phyloP scores from a whole-genome alignment of 805 yeast species.

The Suhomyces sp. region DNA sequence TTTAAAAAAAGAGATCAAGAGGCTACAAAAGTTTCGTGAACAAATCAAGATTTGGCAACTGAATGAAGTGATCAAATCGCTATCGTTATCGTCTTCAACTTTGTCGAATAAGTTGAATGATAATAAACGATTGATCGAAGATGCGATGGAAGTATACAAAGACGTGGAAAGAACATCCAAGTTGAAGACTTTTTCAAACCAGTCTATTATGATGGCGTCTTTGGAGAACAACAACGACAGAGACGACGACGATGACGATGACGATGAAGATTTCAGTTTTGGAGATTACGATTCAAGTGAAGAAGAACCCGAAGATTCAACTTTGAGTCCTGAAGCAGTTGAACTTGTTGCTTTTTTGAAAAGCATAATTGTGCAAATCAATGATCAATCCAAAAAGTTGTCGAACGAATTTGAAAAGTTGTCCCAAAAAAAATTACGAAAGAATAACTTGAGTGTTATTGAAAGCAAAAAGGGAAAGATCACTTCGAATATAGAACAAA shows the following conservation, averaged over 20 bases:
- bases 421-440: slow-evolving; percentile 36
- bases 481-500: slow-evolving; percentile 26
- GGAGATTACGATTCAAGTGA: slow-evolving; percentile 11
- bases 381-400: slow-evolving; percentile 33
- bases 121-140: slow-evolving; percentile 40
- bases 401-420: slow-evolving; percentile 42
- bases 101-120: slow-evolving; percentile 28
- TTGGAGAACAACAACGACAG: slow-evolving; percentile 26
- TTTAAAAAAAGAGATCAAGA: slow-evolving; percentile 44
- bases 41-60: slow-evolving; percentile 46
- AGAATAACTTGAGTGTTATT: slow-evolving; percentile 32
- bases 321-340: slow-evolving; percentile 30
- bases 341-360: slow-evolving; percentile 34
- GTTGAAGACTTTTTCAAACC: slow-evolving; percentile 44
- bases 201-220: slow-evolving; percentile 44
- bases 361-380: slow-evolving; percentile 29
- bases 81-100: slow-evolving; percentile 10
- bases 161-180: slow-evolving; percentile 43
- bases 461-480: slow-evolving; percentile 43
- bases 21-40: slow-evolving; percentile 45
- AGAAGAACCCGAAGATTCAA: slow-evolving; percentile 14
- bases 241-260: slow-evolving; percentile 27
- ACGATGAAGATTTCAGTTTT: slow-evolving; percentile 14
- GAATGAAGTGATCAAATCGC: slow-evolving; percentile 18
- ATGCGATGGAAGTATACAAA: slow-evolving; percentile 45